These are phyloP conservation scores for Glonium stellatum DNA, from an alignment of 495 filamentous ascomycete species.

Conservation along the genomic window DNA sequence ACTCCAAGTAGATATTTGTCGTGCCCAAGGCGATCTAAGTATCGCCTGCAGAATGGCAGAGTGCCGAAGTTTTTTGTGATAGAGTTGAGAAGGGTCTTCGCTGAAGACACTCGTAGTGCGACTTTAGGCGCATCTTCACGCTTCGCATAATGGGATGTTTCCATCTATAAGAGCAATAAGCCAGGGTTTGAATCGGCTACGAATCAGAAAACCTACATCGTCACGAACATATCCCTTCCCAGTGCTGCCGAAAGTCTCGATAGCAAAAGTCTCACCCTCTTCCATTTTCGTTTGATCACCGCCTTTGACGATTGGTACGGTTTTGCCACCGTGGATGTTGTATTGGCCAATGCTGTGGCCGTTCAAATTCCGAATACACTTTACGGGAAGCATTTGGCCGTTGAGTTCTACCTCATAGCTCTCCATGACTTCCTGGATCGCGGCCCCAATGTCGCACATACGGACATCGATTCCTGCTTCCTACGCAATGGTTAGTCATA, in stretches of 20 bases:
- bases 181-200: background rate
- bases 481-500: constrained; percentile 27
- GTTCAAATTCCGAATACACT: constrained; percentile 79
- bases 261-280: constrained; percentile 87
- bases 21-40: constrained; percentile 56
- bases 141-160: constrained; percentile 50
- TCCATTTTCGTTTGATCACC: constrained; percentile 73
- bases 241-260: constrained; percentile 90
- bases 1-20: constrained; percentile 55
- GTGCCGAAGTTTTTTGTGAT: constrained; percentile 61
- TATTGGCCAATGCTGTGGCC: constrained; percentile 83
- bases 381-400: constrained; percentile 71
- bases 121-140: constrained; percentile 45
- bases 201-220: constrained; percentile 33
- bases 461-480: constrained; percentile 78
- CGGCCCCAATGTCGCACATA: constrained; percentile 66
- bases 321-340: constrained; percentile 83
- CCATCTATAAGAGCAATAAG: constrained; percentile 40
- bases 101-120: constrained; percentile 47
- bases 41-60: constrained; percentile 55
- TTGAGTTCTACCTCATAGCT: constrained; percentile 77
- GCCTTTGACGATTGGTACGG: constrained; percentile 82
- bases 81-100: constrained; percentile 51
- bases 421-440: constrained; percentile 84
- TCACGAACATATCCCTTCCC: constrained; percentile 58